Evolutionary conservation across 2,329 filamentous ascomycete species (phyloP).

Genomic region (Phaeosphaeriaceae sp.): DNA sequence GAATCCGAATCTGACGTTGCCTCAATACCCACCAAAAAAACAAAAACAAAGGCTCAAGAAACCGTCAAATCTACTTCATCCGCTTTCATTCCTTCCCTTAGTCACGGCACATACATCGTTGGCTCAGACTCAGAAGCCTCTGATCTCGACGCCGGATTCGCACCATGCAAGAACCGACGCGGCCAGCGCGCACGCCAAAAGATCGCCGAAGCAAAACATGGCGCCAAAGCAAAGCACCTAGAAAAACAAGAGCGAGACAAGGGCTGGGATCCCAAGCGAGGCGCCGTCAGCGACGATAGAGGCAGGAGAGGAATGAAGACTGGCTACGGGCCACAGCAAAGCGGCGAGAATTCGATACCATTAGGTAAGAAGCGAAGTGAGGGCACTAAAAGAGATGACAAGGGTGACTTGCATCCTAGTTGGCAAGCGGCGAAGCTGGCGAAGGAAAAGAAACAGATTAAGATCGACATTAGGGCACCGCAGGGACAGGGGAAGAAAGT

Average conservation of each 20-base stretch:
- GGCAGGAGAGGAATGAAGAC: slow-evolving; percentile 25
- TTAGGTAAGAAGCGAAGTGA: slow-evolving; percentile 35
- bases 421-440: slow-evolving; percentile 68
- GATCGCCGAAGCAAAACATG: slow-evolving; percentile 82
- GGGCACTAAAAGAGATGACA: slow-evolving; percentile 55
- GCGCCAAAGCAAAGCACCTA: slow-evolving; percentile 71
- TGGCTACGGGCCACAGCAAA: slow-evolving; percentile 36
- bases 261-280: slow-evolving; percentile 65
- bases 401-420: slow-evolving; percentile 66
- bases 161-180: slow-evolving; percentile 72
- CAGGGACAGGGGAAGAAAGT: slow-evolving; percentile 68
- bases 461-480: slow-evolving; percentile 35
- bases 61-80: slow-evolving; percentile 49
- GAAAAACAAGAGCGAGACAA: slow-evolving; percentile 56
- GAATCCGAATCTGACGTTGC: slow-evolving; percentile 25
- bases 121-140: slow-evolving; percentile 77
- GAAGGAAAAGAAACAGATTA: slow-evolving; percentile 61
- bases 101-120: slow-evolving; percentile 78
- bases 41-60: slow-evolving; percentile 21
- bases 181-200: slow-evolving; percentile 80
- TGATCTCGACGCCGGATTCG: slow-evolving; percentile 56
- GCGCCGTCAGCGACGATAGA: slow-evolving; percentile 54
- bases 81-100: slow-evolving; percentile 75
- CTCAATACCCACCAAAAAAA: slow-evolving; percentile 19
- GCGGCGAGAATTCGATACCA: slow-evolving; percentile 41